Evolutionary conservation across 2,329 filamentous ascomycete genomes (phyloP).

Genomic region (Sarocladiaceae sp.): DNA sequence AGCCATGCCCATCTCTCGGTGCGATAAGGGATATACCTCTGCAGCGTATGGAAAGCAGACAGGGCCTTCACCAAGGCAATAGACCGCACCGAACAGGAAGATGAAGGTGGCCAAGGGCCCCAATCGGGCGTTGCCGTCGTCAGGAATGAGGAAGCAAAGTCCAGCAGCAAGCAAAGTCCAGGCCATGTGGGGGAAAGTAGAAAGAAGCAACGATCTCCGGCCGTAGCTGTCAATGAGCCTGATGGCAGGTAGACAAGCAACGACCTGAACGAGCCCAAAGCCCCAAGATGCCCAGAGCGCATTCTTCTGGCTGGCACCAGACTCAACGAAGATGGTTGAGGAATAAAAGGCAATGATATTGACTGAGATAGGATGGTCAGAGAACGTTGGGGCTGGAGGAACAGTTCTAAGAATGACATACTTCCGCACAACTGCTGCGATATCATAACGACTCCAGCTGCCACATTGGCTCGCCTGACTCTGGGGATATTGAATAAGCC

Average conservation of each 20-base stretch:
- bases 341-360: slow-evolving; percentile 45
- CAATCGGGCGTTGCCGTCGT: slow-evolving; percentile 30
- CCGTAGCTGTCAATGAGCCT: slow-evolving; percentile 48
- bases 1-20: slow-evolving; percentile 37
- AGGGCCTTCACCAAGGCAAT: slow-evolving; percentile 29
- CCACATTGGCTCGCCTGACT: slow-evolving; percentile 34
- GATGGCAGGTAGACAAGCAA: slow-evolving; percentile 47
- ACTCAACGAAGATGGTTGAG: slow-evolving; percentile 40
- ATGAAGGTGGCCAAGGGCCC: slow-evolving; percentile 43
- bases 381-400: too few species aligned
- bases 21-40: slow-evolving; percentile 48
- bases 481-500: slow-evolving; percentile 43
- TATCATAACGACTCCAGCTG: slow-evolving; percentile 23
- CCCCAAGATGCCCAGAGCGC: slow-evolving; percentile 45
- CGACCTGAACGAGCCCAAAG: slow-evolving; percentile 45
- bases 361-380: too few species aligned
- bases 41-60: slow-evolving; percentile 39
- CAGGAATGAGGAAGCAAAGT: slow-evolving; percentile 41
- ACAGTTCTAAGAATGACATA: too few species aligned
- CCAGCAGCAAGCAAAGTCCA: slow-evolving; percentile 24
- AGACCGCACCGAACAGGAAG: slow-evolving; percentile 40
- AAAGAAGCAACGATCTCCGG: slow-evolving; percentile 34
- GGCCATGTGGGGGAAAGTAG: slow-evolving; percentile 24
- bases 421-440: slow-evolving; percentile 24
- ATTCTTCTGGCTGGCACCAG: slow-evolving; percentile 31